phyloP scores from a whole-genome alignment of 257 asterid genomes.

The Plantago ovata region DNA sequence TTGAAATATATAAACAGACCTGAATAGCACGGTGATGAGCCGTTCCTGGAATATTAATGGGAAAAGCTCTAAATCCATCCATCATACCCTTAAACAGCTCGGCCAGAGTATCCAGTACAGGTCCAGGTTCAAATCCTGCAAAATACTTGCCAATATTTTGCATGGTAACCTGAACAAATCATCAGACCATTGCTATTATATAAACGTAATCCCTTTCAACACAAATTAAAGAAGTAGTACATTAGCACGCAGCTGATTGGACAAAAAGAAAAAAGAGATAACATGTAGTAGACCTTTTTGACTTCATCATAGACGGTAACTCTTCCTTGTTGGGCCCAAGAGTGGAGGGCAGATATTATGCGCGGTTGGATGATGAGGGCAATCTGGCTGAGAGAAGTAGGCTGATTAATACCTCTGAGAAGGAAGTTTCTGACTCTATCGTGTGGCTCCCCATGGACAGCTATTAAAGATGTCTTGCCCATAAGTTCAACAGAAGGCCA shows the following conservation, averaged over 20 bases:
- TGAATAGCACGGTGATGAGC: conserved; percentile 32
- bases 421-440: not conserved
- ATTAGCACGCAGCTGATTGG: too few relatives aligned
- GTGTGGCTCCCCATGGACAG: not conserved
- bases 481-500: not conserved
- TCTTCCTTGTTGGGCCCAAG: not conserved
- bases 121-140: conserved; percentile 44
- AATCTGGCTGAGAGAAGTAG: not conserved
- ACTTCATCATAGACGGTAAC: not conserved
- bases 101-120: conserved; percentile 36
- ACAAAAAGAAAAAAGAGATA: too few relatives aligned
- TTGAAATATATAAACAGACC: conserved; percentile 18
- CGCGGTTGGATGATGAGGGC: not conserved
- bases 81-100: conserved; percentile 30
- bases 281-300: not conserved
- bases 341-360: not conserved
- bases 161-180: conserved; percentile 30
- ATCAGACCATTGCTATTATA: too few relatives aligned
- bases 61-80: conserved; percentile 40
- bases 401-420: not conserved
- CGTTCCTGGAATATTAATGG: conserved; percentile 50
- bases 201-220: too few relatives aligned
- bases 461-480: not conserved
- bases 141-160: conserved; percentile 46
- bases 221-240: too few relatives aligned